Conservation (phyloP, 148 eudicot genomes). For the Chenopodium suecicum region DNA sequence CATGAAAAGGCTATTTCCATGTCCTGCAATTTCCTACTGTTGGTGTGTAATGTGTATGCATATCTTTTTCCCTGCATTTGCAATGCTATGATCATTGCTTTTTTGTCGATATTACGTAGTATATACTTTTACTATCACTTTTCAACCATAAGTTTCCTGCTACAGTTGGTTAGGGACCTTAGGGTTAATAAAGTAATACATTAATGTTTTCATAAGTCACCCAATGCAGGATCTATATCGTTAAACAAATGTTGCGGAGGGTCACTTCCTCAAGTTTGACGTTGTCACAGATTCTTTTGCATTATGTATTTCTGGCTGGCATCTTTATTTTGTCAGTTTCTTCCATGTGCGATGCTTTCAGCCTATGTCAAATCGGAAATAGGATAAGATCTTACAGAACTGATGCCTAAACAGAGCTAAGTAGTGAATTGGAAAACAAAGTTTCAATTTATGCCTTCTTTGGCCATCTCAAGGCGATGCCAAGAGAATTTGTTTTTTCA, state of each 20-base stretch:
- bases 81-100: background rate
- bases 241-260: background rate
- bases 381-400: background rate
- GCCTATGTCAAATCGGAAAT: background rate
- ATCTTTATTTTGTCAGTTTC: background rate
- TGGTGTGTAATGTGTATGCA: background rate
- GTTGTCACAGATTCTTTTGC: background rate
- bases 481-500: background rate
- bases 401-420: background rate
- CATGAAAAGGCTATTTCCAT: background rate
- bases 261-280: background rate
- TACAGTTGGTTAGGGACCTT: too few relatives aligned
- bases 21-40: background rate
- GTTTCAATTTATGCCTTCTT: background rate
- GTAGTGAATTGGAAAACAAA: background rate
- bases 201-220: background rate
- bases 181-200: background rate
- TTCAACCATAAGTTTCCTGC: background rate
- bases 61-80: background rate
- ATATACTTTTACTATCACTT: background rate
- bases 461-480: background rate
- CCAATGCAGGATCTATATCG: background rate
- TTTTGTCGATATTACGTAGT: background rate
- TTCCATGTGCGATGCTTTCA: background rate
- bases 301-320: background rate